phyloP scores from a whole-genome alignment of 73 alveolate species.

The Tetrahymena elliotti region DNA sequence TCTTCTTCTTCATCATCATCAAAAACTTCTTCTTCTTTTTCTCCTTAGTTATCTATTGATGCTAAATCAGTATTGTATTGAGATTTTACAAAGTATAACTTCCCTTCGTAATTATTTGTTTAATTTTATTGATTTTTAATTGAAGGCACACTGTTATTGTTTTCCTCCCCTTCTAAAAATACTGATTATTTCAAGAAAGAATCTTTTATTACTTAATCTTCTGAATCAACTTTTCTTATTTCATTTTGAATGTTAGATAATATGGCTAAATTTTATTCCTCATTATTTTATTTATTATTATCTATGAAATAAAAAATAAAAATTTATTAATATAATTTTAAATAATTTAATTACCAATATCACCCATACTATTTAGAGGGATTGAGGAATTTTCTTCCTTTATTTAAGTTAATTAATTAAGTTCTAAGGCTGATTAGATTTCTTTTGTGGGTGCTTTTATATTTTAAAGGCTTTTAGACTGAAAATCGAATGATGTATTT shows the following conservation, averaged over 20 bases:
- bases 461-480: neutral
- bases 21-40: no score
- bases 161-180: neutral
- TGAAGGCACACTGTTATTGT: neutral
- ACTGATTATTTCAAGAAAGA: neutral
- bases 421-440: neutral
- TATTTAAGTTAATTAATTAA: no score
- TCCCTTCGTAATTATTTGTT: no score
- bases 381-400: neutral
- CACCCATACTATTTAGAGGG: neutral
- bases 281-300: neutral
- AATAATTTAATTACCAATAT: neutral
- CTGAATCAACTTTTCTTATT: neutral
- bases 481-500: neutral
- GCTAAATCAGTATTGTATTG: neutral
- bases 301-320: no score
- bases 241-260: neutral
- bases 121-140: neutral
- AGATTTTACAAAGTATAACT: no score
- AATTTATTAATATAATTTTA: no score
- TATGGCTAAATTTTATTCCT: neutral
- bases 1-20: neutral
- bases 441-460: neutral
- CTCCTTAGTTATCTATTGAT: neutral
- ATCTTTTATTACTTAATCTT: neutral